Conservation (phyloP, 1,284 basidiomycete species). For the Anthracocystis panici-leucophaei region DNA sequence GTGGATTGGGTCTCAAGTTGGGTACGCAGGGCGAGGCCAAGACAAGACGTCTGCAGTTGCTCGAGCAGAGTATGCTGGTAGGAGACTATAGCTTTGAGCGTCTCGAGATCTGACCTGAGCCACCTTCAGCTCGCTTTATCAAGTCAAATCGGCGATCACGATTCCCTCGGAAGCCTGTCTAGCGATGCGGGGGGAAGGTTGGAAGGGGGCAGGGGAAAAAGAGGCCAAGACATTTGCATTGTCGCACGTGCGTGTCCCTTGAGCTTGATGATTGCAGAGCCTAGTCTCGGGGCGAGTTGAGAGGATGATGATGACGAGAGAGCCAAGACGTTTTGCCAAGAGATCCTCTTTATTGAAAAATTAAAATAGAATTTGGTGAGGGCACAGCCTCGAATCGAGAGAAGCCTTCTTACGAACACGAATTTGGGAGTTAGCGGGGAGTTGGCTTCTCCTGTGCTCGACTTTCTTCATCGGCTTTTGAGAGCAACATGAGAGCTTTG, state of each 20-base stretch:
- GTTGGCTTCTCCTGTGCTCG: no score
- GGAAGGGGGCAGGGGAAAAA: background rate
- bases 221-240: background rate
- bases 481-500: no score
- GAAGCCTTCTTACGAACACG: conserved; percentile 22
- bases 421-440: background rate
- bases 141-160: background rate
- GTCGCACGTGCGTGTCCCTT: background rate
- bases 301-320: background rate
- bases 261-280: conserved; percentile 3
- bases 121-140: no score
- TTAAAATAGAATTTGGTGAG: background rate
- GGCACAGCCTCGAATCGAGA: conserved; percentile 46
- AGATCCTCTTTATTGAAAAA: conserved; percentile 21
- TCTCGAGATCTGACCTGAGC: conserved; percentile 35
- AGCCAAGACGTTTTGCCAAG: conserved; percentile 36
- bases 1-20: conserved; percentile 45
- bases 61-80: conserved; percentile 55
- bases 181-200: conserved; percentile 1
- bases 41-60: conserved; percentile 34
- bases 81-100: conserved; percentile 53
- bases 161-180: background rate
- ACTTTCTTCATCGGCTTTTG: background rate
- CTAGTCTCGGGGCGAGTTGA: background rate
- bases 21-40: conserved; percentile 42